Evolutionary conservation across 2,329 filamentous ascomycete genomes (phyloP).

Genomic region (Fusarium chaquense): DNA sequence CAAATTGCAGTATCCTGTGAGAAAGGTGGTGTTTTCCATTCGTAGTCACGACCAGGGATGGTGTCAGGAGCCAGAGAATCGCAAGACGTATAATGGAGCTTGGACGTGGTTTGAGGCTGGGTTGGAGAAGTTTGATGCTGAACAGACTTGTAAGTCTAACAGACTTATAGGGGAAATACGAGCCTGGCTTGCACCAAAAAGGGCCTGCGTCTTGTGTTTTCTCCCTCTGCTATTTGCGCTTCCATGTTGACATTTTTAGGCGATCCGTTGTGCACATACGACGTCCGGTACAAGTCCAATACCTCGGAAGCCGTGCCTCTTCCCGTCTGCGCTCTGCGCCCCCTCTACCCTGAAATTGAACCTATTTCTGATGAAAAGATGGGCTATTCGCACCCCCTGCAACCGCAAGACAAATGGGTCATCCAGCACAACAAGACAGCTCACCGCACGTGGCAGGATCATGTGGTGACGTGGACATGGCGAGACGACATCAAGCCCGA

Average conservation of each 20-base stretch:
- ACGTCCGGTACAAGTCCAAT: conserved; percentile 45
- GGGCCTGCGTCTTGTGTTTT: not conserved
- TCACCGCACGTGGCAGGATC: conserved; percentile 49
- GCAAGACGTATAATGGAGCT: conserved; percentile 60
- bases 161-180: not conserved
- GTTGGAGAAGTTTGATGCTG: conserved; percentile 65
- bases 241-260: conserved; percentile 38
- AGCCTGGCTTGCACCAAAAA: not conserved
- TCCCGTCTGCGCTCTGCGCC: conserved; percentile 53
- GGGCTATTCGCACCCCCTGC: conserved; percentile 55
- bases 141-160: conserved; percentile 46
- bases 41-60: conserved; percentile 70
- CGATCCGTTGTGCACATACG: conserved; percentile 49
- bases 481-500: conserved; percentile 61
- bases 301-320: conserved; percentile 42
- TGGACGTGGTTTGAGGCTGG: conserved; percentile 75
- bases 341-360: conserved; percentile 52
- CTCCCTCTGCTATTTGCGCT: rapidly evolving
- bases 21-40: conserved; percentile 72
- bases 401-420: conserved; percentile 52
- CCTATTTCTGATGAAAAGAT: conserved; percentile 39
- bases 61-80: conserved; percentile 52
- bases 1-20: conserved; percentile 61
- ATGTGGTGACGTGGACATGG: conserved; percentile 67
- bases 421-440: conserved; percentile 64